Base-by-base conservation (phyloP, 768 basidiomycete species). In the Collybiopsis confluens region DNA sequence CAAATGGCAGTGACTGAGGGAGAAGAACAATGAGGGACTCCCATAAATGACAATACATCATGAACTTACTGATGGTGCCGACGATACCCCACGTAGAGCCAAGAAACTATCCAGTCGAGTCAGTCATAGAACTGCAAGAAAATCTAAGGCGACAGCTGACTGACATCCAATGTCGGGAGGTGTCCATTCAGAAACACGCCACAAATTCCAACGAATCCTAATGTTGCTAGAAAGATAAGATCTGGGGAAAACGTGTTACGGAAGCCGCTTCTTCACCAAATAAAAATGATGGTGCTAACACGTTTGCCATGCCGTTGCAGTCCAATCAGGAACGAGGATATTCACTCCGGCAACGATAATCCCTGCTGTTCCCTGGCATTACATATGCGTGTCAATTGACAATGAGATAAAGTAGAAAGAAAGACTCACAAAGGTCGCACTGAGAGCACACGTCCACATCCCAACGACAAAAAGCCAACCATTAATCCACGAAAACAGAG, bases 381-480 rank as follows among this genome's bases (percentile, higher is more conserved):
- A 27, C 6, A n/a, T n/a, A n/a, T n/a, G n/a, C n/a, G n/a, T 8
- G 27, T 51, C 21, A 4, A 38, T 8, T 38, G 21, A 11, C 16
- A 33, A 33, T 33, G 6, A 33, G 5, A 33, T 6, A 8, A 2
- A 9, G 9, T 5, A 38, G 9, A 40, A 41, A 18, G 30, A 35
- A 26, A 0, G 27, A 36, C 18, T 54, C 65, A 81, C 82, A 59
- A 87, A 87, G 3, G 78, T 81, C 5, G 83, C 83, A 11, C 83
- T 84, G 36, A 86, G 61, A 18, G 80, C 78, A 54, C 81, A 74
- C 0, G 81, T 87, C 83, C 85, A 87, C 11, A 85, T 80, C 24
- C 85, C 85, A 26, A 84, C 82, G 59, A 85, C 69, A 1, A 80
- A 82, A n/a, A 86, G 66, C 85, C 85, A 87, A 5, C 85, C 85